Base-by-base conservation (phyloP, 345 rosid species). In the Pseudoturritis turrita region DNA sequence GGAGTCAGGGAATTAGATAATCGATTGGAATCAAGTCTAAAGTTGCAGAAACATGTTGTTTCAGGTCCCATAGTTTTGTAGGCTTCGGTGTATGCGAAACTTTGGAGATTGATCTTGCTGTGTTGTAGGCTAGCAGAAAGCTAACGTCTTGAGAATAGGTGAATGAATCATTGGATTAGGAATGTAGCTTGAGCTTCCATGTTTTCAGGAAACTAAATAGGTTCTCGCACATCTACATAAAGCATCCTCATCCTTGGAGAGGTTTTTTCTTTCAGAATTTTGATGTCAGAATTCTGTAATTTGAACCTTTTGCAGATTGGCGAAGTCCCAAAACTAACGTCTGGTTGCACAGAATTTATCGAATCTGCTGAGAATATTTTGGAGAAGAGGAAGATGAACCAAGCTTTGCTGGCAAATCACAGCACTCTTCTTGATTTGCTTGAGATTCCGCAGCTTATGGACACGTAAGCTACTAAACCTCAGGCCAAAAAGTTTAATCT, bases 371-470 rank as follows among this genome's bases (percentile, higher is more conserved):
- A 89, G 75, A 72, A 80, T 72, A 91, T 95, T 77, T 77, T 95
- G 86, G 97, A 89, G 81, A 83, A 89, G 83, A 85, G 96, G 83
- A 95, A 95, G 85, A 80, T 87, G 96, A 91, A 95, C 85, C 96
- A 91, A 81, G 87, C 84, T 10, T 73, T 95, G 83, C 88, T 95
- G 31, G 83, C 87, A 6, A 95, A 91, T 78, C 99, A 95, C 66
- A 84, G 93, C 75, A 86, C 88, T 80, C 82, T 95, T 82, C 96
- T 95, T 43, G 99, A 95, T 79, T 87, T 95, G 87, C 99, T 95
- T 65, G 99, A 95, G 82, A 95, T 95, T 73, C 99, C 98, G 77
- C 99, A 95, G 80, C 99, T 95, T 63, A 95, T 95, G 99, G 99
- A 95, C 82, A 95, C 99, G 98, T 91, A 85, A 50, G 95, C 81